Conservation (phyloP, 768 basidiomycete genomes). For the Sporobolomyces pararoseus region DNA sequence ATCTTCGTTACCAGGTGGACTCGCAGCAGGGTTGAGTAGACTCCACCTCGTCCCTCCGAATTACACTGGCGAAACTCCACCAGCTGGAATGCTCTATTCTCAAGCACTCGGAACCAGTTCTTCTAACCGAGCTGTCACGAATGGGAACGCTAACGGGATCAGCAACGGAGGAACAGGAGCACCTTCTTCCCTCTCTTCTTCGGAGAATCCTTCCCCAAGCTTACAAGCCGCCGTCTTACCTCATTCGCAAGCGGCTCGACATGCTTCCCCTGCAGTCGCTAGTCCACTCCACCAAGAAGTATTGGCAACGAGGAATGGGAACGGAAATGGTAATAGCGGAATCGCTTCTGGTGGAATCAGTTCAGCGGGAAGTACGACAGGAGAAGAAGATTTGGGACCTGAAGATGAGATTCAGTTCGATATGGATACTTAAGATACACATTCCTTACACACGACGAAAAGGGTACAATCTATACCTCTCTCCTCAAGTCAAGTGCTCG, state of each 20-base stretch:
- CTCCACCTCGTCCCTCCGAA: slow-evolving; percentile 66
- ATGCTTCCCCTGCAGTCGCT: neutral
- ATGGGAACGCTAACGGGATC: neutral
- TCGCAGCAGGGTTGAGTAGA: slow-evolving; percentile 84
- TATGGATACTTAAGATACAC: slow-evolving; percentile 18
- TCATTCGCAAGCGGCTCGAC: neutral
- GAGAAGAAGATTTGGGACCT: neutral
- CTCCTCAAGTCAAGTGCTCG: too few relatives aligned
- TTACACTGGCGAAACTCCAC: slow-evolving; percentile 40
- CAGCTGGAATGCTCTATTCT: slow-evolving; percentile 6
- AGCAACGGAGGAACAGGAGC: neutral
- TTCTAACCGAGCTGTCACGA: neutral
- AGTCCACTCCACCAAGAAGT: slow-evolving; percentile 1
- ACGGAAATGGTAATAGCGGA: neutral
- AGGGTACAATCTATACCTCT: too few relatives aligned
- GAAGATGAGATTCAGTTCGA: slow-evolving; percentile 34
- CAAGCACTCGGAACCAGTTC: slow-evolving; percentile 11
- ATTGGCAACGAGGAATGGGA: neutral
- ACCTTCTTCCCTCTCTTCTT: neutral
- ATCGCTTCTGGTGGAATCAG: slow-evolving; percentile 8
- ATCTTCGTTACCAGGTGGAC: slow-evolving; percentile 68
- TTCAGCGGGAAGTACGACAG: slow-evolving; percentile 13
- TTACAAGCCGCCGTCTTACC: neutral
- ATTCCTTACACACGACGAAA: neutral
- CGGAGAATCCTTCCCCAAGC: neutral